These are phyloP conservation scores for Tolypocladium sp. DNA, from an alignment of 2,329 filamentous ascomycete species.

Conservation along the genomic window DNA sequence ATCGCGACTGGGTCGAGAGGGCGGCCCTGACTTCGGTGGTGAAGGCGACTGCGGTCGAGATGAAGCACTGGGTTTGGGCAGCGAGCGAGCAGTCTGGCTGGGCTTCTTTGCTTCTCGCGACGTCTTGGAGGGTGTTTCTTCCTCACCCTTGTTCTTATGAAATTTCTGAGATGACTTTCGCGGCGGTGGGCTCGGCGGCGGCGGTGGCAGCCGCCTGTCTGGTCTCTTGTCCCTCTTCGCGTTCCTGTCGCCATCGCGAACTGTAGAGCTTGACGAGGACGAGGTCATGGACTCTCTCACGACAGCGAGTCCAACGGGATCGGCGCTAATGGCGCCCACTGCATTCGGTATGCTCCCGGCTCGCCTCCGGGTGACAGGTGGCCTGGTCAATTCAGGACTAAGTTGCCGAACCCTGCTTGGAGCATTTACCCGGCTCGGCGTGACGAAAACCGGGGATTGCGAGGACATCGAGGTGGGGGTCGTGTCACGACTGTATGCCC, in stretches of 20 bases:
- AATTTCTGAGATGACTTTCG: constrained; percentile 53
- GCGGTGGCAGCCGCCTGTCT: constrained; percentile 32
- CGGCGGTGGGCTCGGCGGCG: constrained; percentile 51
- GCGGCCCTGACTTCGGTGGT: constrained; percentile 30
- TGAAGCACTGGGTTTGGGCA: constrained; percentile 19
- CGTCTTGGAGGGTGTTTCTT: constrained; percentile 29
- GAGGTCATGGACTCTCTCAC: constrained; percentile 63
- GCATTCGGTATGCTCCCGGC: constrained; percentile 47
- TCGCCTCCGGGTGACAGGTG: constrained; percentile 50
- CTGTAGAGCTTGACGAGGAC: constrained; percentile 63
- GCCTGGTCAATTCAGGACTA: constrained; percentile 47
- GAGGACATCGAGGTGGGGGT: constrained; percentile 73
- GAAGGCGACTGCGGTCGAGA: constrained; percentile 14
- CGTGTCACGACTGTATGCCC: constrained; percentile 66
- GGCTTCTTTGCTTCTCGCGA: constrained; percentile 19
- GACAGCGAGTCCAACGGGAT: constrained; percentile 51
- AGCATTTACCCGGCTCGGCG: constrained; percentile 33
- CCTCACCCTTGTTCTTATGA: constrained; percentile 24
- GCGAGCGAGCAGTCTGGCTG: constrained; percentile 20
- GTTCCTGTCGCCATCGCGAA: constrained; percentile 40
- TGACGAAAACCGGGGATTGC: constrained; percentile 56
- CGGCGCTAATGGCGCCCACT: constrained; percentile 31
- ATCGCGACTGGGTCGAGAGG: constrained; percentile 58
- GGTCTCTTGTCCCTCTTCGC: constrained; percentile 32
- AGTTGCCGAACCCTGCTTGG: constrained; percentile 38